Evolutionary conservation across 169 alveolate species (phyloP).

Genomic region (Plasmodium relictum): DNA sequence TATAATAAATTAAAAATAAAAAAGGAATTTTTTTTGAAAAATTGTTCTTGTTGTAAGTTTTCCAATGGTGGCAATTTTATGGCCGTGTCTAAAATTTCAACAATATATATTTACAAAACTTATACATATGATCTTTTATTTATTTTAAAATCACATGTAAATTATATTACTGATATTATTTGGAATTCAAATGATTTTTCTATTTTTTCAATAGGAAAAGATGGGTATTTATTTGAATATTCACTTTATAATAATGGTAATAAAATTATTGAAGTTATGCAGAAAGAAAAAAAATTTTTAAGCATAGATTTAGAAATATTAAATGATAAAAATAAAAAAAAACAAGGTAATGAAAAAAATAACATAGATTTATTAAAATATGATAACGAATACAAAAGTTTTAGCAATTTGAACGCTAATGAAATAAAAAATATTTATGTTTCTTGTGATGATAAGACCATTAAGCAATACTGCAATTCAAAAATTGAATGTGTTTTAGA

Average conservation of each 20-base stretch:
- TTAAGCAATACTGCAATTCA: conserved; percentile 61
- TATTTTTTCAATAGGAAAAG: conserved; percentile 60
- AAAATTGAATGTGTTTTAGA: conserved; percentile 62
- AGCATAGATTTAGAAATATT: conserved; percentile 61
- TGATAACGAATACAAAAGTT: conserved; percentile 56
- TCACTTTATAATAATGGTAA: conserved; percentile 74
- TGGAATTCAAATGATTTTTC: conserved; percentile 68
- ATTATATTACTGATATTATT: conserved; percentile 61
- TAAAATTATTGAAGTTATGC: conserved; percentile 65
- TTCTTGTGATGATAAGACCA: conserved; percentile 74
- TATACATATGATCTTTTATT: conserved; percentile 59
- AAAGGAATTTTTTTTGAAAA: conserved; percentile 71
- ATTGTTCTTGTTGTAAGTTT: conserved; percentile 73
- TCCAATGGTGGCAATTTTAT: conserved; percentile 73
- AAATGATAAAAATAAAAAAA: conserved; percentile 21
- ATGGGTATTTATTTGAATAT: conserved; percentile 73
- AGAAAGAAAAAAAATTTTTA: conserved; percentile 66
- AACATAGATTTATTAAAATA: conserved; percentile 20
- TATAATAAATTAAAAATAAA: conserved; percentile 70
- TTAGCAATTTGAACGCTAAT: conserved; percentile 18
- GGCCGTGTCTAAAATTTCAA: conserved; percentile 72
- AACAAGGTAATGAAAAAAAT: conserved; percentile 1
- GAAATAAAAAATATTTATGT: conserved; percentile 55
- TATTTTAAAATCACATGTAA: conserved; percentile 60
- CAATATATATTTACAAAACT: conserved; percentile 65